These are phyloP conservation scores for Coemansia sp. DNA, from an alignment of 192 early-diverging fungal genomes.

Conservation along the genomic window DNA sequence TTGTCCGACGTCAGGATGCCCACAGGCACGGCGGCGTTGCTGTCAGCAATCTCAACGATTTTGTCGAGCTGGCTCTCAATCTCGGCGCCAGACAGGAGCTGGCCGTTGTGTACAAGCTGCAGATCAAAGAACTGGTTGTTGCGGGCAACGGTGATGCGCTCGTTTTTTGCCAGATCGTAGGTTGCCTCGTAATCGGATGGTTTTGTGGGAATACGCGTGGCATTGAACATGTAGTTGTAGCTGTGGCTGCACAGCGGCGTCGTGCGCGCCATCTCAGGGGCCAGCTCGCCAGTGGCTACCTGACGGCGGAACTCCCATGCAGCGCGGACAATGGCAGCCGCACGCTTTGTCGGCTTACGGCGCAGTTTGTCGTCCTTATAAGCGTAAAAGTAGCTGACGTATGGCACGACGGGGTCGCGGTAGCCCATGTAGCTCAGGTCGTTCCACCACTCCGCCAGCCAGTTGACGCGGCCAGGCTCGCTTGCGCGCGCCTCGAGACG, in stretches of 20 bases:
- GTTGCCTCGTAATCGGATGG: slow-evolving; percentile 78
- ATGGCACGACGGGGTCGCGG: slow-evolving; percentile 93
- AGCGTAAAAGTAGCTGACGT: slow-evolving; percentile 95
- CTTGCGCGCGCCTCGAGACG: slow-evolving; percentile 76
- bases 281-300: slow-evolving; percentile 73
- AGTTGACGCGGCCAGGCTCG: slow-evolving; percentile 75
- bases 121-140: slow-evolving; percentile 89
- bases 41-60: slow-evolving; percentile 70
- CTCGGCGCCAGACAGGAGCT: slow-evolving; percentile 80
- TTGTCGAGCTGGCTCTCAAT: slow-evolving; percentile 73
- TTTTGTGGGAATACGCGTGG: slow-evolving; percentile 84
- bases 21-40: slow-evolving; percentile 67
- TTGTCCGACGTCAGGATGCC: slow-evolving; percentile 92
- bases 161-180: slow-evolving; percentile 72
- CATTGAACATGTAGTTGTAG: slow-evolving; percentile 97
- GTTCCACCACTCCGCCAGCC: slow-evolving; percentile 98
- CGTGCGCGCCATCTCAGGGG: slow-evolving; percentile 79
- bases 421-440: slow-evolving; percentile 92
- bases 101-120: slow-evolving; percentile 72
- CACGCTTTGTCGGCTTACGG: slow-evolving; percentile 75
- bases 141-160: slow-evolving; percentile 84
- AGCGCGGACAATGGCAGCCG: slow-evolving; percentile 86
- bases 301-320: slow-evolving; percentile 84
- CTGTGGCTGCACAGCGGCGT: slow-evolving; percentile 84
- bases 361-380: slow-evolving; percentile 87